phyloP scores from a whole-genome alignment of 805 yeast species.

The Candida coquimbonensis region DNA sequence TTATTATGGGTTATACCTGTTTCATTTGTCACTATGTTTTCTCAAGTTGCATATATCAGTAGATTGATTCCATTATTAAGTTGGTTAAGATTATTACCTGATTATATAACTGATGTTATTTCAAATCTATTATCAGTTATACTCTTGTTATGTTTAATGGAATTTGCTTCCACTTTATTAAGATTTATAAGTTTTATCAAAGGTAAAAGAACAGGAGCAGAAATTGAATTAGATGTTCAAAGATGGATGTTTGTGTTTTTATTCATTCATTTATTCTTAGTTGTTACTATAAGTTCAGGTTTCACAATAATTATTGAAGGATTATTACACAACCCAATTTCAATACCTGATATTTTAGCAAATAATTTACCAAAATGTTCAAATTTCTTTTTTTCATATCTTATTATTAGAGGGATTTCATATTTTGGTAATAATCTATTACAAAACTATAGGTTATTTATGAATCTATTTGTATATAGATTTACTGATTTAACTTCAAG shows the following conservation, averaged over 20 bases:
- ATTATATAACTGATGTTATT: slow-evolving; percentile 41
- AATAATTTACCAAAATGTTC: slow-evolving; percentile 80
- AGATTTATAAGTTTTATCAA: slow-evolving; percentile 46
- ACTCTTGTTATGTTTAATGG: slow-evolving; percentile 55
- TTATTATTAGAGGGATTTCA: slow-evolving; percentile 68
- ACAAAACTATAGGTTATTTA: slow-evolving; percentile 46
- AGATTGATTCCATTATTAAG: slow-evolving; percentile 52
- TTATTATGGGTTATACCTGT: slow-evolving; percentile 78
- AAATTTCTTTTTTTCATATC: slow-evolving; percentile 74
- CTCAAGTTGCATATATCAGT: slow-evolving; percentile 65
- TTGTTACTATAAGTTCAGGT: slow-evolving; percentile 81
- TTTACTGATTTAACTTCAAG: slow-evolving; percentile 56
- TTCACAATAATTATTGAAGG: slow-evolving; percentile 55
- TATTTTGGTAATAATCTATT: slow-evolving; percentile 68
- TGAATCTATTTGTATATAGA: slow-evolving; percentile 28
- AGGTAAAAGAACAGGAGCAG: slow-evolving; percentile 54
- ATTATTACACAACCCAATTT: slow-evolving; percentile 60
- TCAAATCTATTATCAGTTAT: slow-evolving; percentile 65
- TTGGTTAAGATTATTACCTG: slow-evolving; percentile 52
- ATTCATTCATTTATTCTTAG: slow-evolving; percentile 77
- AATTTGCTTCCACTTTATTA: slow-evolving; percentile 53
- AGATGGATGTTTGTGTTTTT: slow-evolving; percentile 71
- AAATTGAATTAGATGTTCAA: slow-evolving; percentile 65
- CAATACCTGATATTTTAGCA: slow-evolving; percentile 67
- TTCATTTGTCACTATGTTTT: slow-evolving; percentile 66